Base-by-base conservation (phyloP, 2,329 filamentous ascomycete species). In the Colletotrichum tropicale region DNA sequence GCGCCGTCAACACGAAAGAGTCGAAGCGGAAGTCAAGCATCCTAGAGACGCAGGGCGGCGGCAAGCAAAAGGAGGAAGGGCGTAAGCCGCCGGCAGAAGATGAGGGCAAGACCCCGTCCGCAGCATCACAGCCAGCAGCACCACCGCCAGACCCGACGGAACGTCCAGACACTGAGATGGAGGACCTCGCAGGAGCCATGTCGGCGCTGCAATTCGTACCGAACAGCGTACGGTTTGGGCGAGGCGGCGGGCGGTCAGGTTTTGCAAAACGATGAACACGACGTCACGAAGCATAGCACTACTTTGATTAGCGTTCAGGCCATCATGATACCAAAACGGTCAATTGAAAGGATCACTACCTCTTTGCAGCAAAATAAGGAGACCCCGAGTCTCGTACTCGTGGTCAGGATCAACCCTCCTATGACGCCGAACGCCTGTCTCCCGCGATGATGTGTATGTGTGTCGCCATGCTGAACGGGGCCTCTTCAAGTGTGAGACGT, bases 201-300 rank as follows among this genome's bases (percentile, higher is more conserved):
- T 94, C 93, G 2, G 87, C 93, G 5, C 85, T 96, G 76, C 91
- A 91, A 68, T 95, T 96, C 80, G 88, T 96, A 8, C 94, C 94
- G 21, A 87, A 88, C 24, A 93, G 90, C 78, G 85, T 95, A 66
- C 89, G 90, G 12, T 94, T 95, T 81, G 93, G 93, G 16, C 88
- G 90, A 73, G 88, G 88, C n/a, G 86, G 85, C 61, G 85, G 88
- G 64, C 88, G 87, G 73, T 83, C 87, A 55, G 91, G 91, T 0
- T 91, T 93, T 78, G 84, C 88, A 36, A 90, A 84, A 79, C 84
- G 81, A 79, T 90, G 83, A 80, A 71, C 43, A 52, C 43, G 36
- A 70, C n/a, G 62, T 76, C 76, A 77, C 72, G 48, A 70, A 76
- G 30, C 38, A 71, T 34, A 55, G 61, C 62, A 77, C 76, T 77